Evolutionary conservation across 1,284 basidiomycete genomes (phyloP).

Genomic region (Sphaerobolus stellatus): DNA sequence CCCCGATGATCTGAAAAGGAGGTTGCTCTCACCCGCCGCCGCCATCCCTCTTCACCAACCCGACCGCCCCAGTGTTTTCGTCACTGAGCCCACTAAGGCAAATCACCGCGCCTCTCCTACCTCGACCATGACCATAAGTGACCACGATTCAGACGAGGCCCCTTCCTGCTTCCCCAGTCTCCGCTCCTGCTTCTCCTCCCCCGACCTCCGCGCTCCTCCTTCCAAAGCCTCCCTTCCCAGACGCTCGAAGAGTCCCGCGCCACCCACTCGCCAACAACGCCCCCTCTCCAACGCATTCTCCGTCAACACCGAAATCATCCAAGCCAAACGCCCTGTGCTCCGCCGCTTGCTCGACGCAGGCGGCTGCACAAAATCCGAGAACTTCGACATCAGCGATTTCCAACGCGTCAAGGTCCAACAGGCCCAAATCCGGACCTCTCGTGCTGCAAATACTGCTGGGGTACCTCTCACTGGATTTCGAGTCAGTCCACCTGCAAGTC

Average conservation of each 20-base stretch:
- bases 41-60: neutral
- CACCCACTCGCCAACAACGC: no score
- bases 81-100: neutral
- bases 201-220: neutral
- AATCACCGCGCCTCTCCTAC: neutral
- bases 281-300: neutral
- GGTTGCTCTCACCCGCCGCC: no score
- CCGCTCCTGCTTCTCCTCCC: neutral
- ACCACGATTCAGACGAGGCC: neutral
- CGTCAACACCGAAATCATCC: neutral
- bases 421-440: no score
- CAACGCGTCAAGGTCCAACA: neutral
- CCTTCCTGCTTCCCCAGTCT: neutral
- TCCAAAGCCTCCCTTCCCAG: neutral
- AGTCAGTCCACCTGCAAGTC: no score
- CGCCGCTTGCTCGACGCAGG: constrained; percentile 5
- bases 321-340: neutral
- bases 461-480: no score
- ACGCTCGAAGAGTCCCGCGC: neutral
- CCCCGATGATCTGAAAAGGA: neutral
- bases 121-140: neutral
- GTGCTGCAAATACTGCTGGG: no score
- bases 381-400: constrained; percentile 6
- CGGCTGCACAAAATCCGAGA: constrained; percentile 8
- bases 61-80: neutral